Conservation (phyloP, 345 rosid genomes). For the Capsella bursapastoris region DNA sequence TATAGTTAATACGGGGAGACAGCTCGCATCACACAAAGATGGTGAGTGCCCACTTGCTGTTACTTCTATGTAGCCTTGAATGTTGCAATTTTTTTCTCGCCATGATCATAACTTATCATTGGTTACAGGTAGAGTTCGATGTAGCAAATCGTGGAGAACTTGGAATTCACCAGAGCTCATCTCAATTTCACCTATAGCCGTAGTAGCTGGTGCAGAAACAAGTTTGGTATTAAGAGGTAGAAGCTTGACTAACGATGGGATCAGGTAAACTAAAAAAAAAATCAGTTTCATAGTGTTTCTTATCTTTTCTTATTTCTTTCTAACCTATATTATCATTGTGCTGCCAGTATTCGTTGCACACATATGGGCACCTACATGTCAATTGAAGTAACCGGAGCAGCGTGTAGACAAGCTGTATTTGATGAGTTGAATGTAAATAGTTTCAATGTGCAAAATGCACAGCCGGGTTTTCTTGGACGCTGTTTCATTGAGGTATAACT, state of each 20-base stretch:
- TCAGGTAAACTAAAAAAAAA: slow-evolving; percentile 47
- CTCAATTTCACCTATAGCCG: slow-evolving; percentile 72
- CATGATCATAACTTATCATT: too few relatives aligned
- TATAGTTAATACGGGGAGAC: slow-evolving; percentile 64
- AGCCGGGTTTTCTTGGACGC: slow-evolving; percentile 57
- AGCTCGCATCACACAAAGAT: slow-evolving; percentile 65
- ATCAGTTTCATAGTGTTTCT: too few relatives aligned
- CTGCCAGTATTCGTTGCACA: slow-evolving; percentile 68
- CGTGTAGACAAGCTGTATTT: slow-evolving; percentile 36
- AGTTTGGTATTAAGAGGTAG: slow-evolving; percentile 71
- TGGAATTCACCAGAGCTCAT: slow-evolving; percentile 78
- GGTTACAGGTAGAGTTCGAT: slow-evolving; percentile 61
- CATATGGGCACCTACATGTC: slow-evolving; percentile 65
- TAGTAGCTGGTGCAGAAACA: slow-evolving; percentile 70
- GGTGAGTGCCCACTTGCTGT: slow-evolving; percentile 51
- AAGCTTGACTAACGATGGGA: slow-evolving; percentile 64
- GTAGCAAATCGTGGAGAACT: slow-evolving; percentile 72
- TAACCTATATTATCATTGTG: slow-evolving; percentile 3
- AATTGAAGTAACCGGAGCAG: slow-evolving; percentile 51
- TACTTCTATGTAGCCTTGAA: neutral
- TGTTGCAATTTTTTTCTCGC: too few relatives aligned
- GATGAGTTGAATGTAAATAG: slow-evolving; percentile 60
- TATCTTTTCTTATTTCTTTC: slow-evolving; percentile 2
- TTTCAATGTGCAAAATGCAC: slow-evolving; percentile 51
- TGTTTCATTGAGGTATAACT: slow-evolving; percentile 73